phyloP scores from a whole-genome alignment of 1,284 basidiomycete species.

The Phellinidium pouzarii region DNA sequence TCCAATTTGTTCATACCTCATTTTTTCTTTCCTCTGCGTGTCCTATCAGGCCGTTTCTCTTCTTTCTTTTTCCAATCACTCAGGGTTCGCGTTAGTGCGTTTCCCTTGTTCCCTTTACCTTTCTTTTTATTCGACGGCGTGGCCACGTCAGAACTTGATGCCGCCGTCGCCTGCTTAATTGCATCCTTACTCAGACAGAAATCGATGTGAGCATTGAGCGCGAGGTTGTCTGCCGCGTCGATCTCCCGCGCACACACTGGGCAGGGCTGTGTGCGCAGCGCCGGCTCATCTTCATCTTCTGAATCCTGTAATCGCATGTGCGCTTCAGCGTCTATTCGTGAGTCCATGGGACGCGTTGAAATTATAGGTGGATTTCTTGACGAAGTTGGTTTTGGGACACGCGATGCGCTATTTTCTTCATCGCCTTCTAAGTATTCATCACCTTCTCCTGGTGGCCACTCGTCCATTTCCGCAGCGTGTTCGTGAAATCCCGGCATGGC shows the following conservation, averaged over 20 bases:
- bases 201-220: conserved; percentile 68
- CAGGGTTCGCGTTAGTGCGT: not conserved
- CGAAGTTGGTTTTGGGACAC: not conserved
- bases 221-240: conserved; percentile 50
- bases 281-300: not conserved
- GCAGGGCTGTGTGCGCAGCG: conserved; percentile 30
- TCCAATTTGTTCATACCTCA: not conserved
- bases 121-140: too few species aligned
- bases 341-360: not conserved
- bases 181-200: conserved; percentile 68
- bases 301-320: not conserved
- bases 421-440: not conserved
- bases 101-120: not conserved
- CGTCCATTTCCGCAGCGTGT: not conserved
- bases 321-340: not conserved
- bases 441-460: not conserved
- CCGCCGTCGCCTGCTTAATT: conserved; percentile 58
- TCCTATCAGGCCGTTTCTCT: not conserved
- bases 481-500: conserved; percentile 9
- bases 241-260: conserved; percentile 57
- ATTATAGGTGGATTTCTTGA: not conserved
- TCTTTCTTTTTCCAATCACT: not conserved
- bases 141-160: not conserved
- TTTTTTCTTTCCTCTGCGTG: conserved; percentile 1
- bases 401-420: not conserved